Evolutionary conservation across 2,329 filamentous ascomycete species (phyloP), one percentile per base, ranked within the genome.

Genomic region (Pseudopyricularia javanii): DNA sequence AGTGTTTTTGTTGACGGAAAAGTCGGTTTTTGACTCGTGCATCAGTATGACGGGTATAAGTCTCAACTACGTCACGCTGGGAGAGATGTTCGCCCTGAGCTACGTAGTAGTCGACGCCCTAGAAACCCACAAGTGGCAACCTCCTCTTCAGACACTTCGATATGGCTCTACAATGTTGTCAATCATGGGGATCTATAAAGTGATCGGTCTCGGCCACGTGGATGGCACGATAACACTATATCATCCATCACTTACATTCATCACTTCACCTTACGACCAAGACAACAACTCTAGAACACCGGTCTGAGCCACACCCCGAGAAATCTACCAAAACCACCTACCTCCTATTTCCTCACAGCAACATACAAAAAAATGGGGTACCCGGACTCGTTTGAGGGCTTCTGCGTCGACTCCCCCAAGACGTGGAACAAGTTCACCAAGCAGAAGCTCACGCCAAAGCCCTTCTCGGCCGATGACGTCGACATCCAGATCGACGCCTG

Each of bases 401-500:
- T 70, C 60, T 68, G 65, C 56, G 68, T 71, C 55, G 68, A 71
- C 58, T 62, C 65, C 32, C 68, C 69, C 40, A 67, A 70, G 54
- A 61, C 64, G 4, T 73, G 70, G 69, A 71, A 67, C 57, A 58
- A 66, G 50, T 73, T 72, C 55, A 60, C 64, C 56, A 69, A 66
- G 54, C 50, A 58, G 24, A 45, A 49, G 33, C 45, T 53, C 32
- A 53, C 40, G 51, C 51, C 51, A 22, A 53, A 53, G 47, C 47
- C 80, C 20, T 86, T 86, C 61, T 82, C 80, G 51, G 80, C 83
- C 60, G 73, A 81, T 64, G 82, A 87, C 63, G 74, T 88, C 59
- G 84, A 88, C 61, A 78, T 88, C 63, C 81, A 85, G 67, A 82
- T 88, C 61, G 77, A 84, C 58, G 79, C 76, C 55, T 85, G 82